Conservation (phyloP, 495 filamentous ascomycete genomes). For the Hyaloscypha variabilis region DNA sequence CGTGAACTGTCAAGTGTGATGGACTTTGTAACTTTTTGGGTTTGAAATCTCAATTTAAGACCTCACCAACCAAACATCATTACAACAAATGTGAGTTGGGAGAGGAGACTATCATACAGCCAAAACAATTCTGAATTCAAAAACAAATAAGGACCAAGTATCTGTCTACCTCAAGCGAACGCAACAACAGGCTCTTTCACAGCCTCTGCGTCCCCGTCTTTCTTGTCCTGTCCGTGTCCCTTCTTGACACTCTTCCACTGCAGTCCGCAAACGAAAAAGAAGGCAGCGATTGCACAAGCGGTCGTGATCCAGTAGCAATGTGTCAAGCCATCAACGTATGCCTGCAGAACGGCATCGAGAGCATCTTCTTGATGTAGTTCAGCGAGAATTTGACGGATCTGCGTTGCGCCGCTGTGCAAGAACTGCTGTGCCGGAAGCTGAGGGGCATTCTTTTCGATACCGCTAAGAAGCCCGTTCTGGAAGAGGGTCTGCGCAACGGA, state of each 20-base stretch:
- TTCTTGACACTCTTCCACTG: conserved; percentile 52
- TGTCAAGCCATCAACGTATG: conserved; percentile 47
- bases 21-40: too few species aligned
- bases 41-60: too few species aligned
- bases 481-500: conserved; percentile 65
- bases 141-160: neutral
- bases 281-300: conserved; percentile 41
- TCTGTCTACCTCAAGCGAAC: conserved; percentile 1
- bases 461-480: conserved; percentile 40
- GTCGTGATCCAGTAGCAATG: conserved; percentile 47
- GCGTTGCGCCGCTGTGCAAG: conserved; percentile 44
- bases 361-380: conserved; percentile 32
- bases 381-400: conserved; percentile 15
- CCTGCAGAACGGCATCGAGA: conserved; percentile 39
- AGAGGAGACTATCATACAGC: neutral
- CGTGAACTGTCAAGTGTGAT: too few species aligned
- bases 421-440: conserved; percentile 35
- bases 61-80: neutral
- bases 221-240: conserved; percentile 25
- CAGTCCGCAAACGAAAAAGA: conserved; percentile 41
- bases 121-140: neutral
- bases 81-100: neutral
- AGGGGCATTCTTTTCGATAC: conserved; percentile 25
- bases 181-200: neutral
- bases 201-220: conserved; percentile 15